Evolutionary conservation across 192 early-diverging fungal species (phyloP).

Genomic region (Coemansia guatemalensis): DNA sequence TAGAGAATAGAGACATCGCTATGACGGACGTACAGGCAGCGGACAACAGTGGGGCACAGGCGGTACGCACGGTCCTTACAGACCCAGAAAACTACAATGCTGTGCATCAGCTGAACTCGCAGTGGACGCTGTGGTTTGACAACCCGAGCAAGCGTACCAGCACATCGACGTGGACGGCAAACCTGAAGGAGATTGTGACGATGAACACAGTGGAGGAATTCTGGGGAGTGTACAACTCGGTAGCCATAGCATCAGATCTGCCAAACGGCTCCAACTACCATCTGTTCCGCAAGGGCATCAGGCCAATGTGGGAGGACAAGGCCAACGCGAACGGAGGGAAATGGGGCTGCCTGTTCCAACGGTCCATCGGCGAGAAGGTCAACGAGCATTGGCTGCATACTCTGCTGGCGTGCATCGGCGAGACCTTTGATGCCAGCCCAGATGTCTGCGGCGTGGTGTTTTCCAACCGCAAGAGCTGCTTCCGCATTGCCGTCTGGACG

Average conservation of each 20-base stretch:
- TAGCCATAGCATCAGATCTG: slow-evolving; percentile 72
- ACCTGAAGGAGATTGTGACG: slow-evolving; percentile 88
- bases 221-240: slow-evolving; percentile 94
- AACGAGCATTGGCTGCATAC: slow-evolving; percentile 86
- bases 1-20: background rate
- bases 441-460: slow-evolving; percentile 90
- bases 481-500: slow-evolving; percentile 88
- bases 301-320: slow-evolving; percentile 94
- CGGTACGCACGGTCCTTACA: slow-evolving; percentile 55
- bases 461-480: slow-evolving; percentile 78
- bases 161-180: slow-evolving; percentile 75
- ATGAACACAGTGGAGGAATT: slow-evolving; percentile 95
- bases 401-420: slow-evolving; percentile 86
- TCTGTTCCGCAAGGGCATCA: slow-evolving; percentile 88
- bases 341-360: slow-evolving; percentile 76
- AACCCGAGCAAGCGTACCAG: slow-evolving; percentile 78
- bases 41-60: slow-evolving; percentile 4
- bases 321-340: slow-evolving; percentile 89
- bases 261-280: slow-evolving; percentile 87
- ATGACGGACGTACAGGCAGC: slow-evolving; percentile 38
- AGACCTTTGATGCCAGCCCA: slow-evolving; percentile 72
- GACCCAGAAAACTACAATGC: slow-evolving; percentile 73
- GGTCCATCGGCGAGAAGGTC: slow-evolving; percentile 71
- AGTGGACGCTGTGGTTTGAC: slow-evolving; percentile 97
- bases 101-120: slow-evolving; percentile 84